Percentiles rank a stretch among this genome's conserved stretches.
Conservation (phyloP, 805 yeast species). For the Cephaloascus albidus region DNA sequence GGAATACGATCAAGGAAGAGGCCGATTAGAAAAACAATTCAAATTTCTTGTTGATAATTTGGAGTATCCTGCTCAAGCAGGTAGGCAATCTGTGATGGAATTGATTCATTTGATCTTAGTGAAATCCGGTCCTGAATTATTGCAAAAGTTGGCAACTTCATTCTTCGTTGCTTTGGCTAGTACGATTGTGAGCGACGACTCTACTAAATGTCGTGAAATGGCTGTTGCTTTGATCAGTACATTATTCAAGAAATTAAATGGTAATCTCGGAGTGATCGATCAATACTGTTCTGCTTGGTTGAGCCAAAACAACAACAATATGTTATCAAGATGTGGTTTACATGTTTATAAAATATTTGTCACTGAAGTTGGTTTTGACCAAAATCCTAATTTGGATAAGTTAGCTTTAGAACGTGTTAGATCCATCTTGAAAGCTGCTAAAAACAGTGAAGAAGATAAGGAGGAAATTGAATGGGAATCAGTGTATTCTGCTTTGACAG, state of each 20-base stretch:
- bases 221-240: conserved; percentile 52
- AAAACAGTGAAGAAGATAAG: conserved; percentile 21
- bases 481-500: conserved; percentile 56
- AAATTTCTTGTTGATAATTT: conserved; percentile 72
- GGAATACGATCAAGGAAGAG: conserved; percentile 92
- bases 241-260: conserved; percentile 42
- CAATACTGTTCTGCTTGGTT: conserved; percentile 54
- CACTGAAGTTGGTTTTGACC: conserved; percentile 31
- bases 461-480: conserved; percentile 63
- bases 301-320: conserved; percentile 36
- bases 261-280: conserved; percentile 24
- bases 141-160: conserved; percentile 56
- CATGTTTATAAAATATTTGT: conserved; percentile 58
- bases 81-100: conserved; percentile 88
- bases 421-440: conserved; percentile 16
- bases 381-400: conserved; percentile 28
- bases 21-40: conserved; percentile 75
- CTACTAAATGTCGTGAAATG: conserved; percentile 75
- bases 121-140: conserved; percentile 51
- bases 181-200: conserved; percentile 69
- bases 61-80: conserved; percentile 75
- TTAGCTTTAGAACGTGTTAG: conserved; percentile 17
- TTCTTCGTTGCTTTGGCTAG: conserved; percentile 79
- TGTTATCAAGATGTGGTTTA: conserved; percentile 66
- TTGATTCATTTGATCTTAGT: conserved; percentile 60